phyloP scores from a whole-genome alignment of 202 grass and related monocot species.

The Schoenoplectus triqueter region DNA sequence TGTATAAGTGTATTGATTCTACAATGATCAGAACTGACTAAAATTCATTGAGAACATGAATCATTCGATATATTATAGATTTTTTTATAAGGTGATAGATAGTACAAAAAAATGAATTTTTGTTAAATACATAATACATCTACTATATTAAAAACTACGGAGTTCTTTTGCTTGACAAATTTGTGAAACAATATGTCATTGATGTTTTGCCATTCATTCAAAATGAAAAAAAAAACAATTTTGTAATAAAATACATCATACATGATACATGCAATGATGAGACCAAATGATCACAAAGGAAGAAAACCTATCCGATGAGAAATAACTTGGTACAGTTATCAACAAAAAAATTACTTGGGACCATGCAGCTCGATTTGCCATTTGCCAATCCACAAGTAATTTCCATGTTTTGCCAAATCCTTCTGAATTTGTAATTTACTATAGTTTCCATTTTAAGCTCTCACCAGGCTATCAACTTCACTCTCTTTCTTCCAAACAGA shows the following conservation, averaged over 20 bases:
- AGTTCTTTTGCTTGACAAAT: not conserved
- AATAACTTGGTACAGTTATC: not conserved
- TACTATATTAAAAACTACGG: too few relatives aligned
- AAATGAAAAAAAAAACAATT: not conserved
- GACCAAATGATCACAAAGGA: not conserved
- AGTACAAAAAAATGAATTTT: too few relatives aligned
- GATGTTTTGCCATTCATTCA: conserved; percentile 3
- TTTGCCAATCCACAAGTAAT: conserved; percentile 13
- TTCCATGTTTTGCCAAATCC: not conserved
- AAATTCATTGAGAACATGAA: too few relatives aligned
- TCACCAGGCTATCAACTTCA: conserved; percentile 31
- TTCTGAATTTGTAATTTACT: not conserved
- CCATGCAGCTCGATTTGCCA: not conserved
- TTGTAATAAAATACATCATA: not conserved
- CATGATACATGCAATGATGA: not conserved
- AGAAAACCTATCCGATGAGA: not conserved
- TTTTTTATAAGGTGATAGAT: too few relatives aligned
- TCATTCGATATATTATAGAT: too few relatives aligned
- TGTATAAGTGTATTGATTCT: too few relatives aligned
- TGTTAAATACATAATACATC: too few relatives aligned
- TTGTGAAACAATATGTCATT: conserved; percentile 13
- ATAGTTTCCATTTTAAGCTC: conserved; percentile 24
- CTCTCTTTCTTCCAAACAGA: conserved; percentile 30
- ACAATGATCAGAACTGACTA: too few relatives aligned
- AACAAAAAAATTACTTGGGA: not conserved